phyloP scores from a whole-genome alignment of 2,329 filamentous ascomycete species.

The Nectriaceae sp. region DNA sequence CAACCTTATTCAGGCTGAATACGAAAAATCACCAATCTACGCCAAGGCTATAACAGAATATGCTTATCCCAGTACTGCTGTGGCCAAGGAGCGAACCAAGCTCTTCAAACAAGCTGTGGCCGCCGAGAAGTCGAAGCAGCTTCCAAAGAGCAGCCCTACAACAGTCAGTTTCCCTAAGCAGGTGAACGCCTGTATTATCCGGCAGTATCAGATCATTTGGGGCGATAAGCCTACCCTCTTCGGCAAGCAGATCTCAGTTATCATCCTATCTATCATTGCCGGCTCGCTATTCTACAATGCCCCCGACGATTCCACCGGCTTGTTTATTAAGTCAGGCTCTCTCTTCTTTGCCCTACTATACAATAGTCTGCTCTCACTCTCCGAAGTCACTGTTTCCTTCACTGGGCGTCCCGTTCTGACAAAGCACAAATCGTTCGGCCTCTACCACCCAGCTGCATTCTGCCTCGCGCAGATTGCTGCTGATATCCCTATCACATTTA shows the following conservation, averaged over 20 bases:
- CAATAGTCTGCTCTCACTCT: conserved; percentile 63
- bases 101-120: conserved; percentile 55
- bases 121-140: conserved; percentile 54
- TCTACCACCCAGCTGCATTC: conserved; percentile 60
- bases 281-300: conserved; percentile 71
- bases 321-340: conserved; percentile 66
- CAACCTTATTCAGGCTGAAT: conserved; percentile 46
- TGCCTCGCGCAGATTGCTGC: conserved; percentile 58
- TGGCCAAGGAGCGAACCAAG: conserved; percentile 50
- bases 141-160: conserved; percentile 56
- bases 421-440: conserved; percentile 60
- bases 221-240: conserved; percentile 65
- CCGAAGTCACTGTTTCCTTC: conserved; percentile 67
- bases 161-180: conserved; percentile 58
- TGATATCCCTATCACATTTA: conserved; percentile 56
- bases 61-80: conserved; percentile 52
- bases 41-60: conserved; percentile 56
- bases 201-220: conserved; percentile 67
- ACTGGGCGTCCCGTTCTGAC: conserved; percentile 59
- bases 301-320: conserved; percentile 54
- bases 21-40: conserved; percentile 54
- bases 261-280: conserved; percentile 61
- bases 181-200: conserved; percentile 54
- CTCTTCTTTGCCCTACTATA: conserved; percentile 66
- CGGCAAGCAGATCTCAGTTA: conserved; percentile 60